phyloP scores from a whole-genome alignment of 345 rosid genomes.

The Gossypium thurberi region DNA sequence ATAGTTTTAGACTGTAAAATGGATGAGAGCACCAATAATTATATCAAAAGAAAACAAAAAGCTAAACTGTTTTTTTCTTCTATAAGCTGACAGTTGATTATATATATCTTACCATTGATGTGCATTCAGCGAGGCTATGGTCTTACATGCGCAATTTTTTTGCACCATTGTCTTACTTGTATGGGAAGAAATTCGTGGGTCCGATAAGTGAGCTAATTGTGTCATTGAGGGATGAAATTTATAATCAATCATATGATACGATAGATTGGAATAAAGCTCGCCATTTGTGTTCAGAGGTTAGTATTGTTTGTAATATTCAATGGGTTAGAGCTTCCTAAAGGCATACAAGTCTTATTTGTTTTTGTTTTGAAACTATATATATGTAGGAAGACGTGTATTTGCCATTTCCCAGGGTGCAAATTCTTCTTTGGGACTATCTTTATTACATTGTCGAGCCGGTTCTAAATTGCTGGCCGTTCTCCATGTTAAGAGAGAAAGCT shows the following conservation, averaged over 20 bases:
- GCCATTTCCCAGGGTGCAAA: conserved; percentile 42
- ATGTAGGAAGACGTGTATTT: conserved; percentile 47
- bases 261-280: conserved; percentile 14
- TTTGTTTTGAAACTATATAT: background rate
- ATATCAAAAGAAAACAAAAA: too few species aligned
- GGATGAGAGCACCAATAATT: too few species aligned
- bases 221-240: conserved; percentile 7
- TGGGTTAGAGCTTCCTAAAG: background rate
- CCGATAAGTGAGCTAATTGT: conserved; percentile 3
- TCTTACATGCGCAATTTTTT: conserved; percentile 9
- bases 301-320: background rate
- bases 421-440: conserved; percentile 49
- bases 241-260: background rate
- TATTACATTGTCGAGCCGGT: conserved; percentile 41
- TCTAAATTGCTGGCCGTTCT: conserved; percentile 46
- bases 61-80: background rate
- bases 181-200: conserved; percentile 7
- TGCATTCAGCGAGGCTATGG: conserved; percentile 10
- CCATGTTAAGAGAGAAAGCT: conserved; percentile 42
- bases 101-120: background rate
- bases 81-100: background rate
- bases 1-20: too few species aligned
- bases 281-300: conserved; percentile 6
- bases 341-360: background rate
- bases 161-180: conserved; percentile 6